These are phyloP conservation scores for Bromus sterilis DNA, from an alignment of 176 grass and related monocot genomes.

Conservation along the genomic window DNA sequence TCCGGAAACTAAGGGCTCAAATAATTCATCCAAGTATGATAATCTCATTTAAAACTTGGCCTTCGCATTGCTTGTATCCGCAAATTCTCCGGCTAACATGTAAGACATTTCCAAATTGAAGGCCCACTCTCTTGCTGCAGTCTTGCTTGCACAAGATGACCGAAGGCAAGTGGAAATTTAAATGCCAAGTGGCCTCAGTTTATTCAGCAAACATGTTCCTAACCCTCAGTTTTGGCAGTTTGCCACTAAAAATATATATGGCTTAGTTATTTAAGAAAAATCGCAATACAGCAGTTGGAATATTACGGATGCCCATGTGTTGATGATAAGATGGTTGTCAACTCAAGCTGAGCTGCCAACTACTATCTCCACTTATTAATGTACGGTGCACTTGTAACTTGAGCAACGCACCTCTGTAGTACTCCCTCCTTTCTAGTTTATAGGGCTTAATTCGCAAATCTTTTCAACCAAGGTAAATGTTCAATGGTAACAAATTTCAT, in stretches of 20 bases:
- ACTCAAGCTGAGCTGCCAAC: not conserved
- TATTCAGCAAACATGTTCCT: not conserved
- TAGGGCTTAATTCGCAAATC: too few species aligned
- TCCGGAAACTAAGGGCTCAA: conserved; percentile 25
- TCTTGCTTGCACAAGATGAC: conserved; percentile 3
- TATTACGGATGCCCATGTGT: not conserved
- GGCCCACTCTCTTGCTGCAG: not conserved
- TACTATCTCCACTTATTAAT: not conserved
- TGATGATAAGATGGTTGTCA: not conserved
- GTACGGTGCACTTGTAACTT: not conserved
- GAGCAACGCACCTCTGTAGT: not conserved
- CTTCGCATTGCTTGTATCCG: not conserved
- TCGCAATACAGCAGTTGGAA: not conserved
- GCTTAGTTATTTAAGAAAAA: not conserved
- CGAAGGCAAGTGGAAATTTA: not conserved
- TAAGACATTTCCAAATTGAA: conserved; percentile 1
- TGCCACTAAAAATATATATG: not conserved
- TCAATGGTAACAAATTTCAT: too few species aligned
- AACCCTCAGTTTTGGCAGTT: not conserved
- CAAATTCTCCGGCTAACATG: conserved; percentile 20
- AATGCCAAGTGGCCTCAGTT: not conserved
- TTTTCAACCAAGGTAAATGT: too few species aligned
- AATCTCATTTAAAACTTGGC: not conserved
- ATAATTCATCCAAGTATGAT: not conserved
- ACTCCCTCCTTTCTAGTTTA: too few species aligned